Evolutionary conservation across 257 asterid genomes (phyloP).

Genomic region (Vinca minor): DNA sequence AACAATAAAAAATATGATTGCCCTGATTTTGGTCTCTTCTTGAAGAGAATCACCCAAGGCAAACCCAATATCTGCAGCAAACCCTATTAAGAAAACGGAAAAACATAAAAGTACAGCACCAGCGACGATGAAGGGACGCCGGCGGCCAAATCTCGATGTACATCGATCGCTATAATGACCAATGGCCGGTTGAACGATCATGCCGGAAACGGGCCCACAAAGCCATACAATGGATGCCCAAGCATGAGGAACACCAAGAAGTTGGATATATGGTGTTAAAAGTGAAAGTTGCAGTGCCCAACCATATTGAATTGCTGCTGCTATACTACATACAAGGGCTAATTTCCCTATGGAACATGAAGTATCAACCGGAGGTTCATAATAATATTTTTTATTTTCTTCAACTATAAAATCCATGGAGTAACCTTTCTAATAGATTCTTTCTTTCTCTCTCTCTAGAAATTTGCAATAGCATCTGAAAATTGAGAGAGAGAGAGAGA

Average conservation of each 20-base stretch:
- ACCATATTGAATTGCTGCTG: slow-evolving; percentile 45
- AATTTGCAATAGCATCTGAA: not conserved
- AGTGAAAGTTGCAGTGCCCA: slow-evolving; percentile 57
- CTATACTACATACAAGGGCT: slow-evolving; percentile 34
- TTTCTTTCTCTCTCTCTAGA: not conserved
- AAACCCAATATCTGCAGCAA: slow-evolving; percentile 39
- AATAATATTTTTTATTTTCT: not conserved
- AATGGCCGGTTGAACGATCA: slow-evolving; percentile 29
- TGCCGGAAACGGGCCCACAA: slow-evolving; percentile 49
- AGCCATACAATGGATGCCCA: slow-evolving; percentile 41
- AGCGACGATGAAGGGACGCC: slow-evolving; percentile 35
- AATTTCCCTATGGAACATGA: slow-evolving; percentile 15
- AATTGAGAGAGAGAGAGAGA: too few species aligned
- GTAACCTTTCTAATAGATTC: too few species aligned
- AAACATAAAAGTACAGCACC: slow-evolving; percentile 23
- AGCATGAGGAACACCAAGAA: slow-evolving; percentile 33
- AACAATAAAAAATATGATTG: slow-evolving; percentile 19
- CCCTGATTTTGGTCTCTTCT: slow-evolving; percentile 7
- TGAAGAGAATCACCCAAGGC: slow-evolving; percentile 28
- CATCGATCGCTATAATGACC: slow-evolving; percentile 42
- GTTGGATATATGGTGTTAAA: slow-evolving; percentile 42
- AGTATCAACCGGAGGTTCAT: not conserved
- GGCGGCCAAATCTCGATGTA: slow-evolving; percentile 34
- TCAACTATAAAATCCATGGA: not conserved
- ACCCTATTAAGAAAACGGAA: slow-evolving; percentile 36